Conservation (phyloP, 441 rosid genomes). For the Lepidium campestre region DNA sequence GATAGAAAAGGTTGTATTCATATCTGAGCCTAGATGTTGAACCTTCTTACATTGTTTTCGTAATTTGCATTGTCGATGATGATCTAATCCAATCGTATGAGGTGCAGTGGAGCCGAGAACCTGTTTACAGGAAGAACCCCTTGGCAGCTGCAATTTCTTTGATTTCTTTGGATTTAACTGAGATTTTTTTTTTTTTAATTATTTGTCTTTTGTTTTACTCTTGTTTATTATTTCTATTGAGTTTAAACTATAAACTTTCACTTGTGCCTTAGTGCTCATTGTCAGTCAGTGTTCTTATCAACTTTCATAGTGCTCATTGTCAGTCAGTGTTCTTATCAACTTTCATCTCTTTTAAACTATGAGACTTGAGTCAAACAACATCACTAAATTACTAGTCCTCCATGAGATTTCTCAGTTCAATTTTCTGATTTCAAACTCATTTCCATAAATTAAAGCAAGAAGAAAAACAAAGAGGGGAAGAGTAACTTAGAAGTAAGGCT, state of each 20-base stretch:
- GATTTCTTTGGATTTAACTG: conserved; percentile 8
- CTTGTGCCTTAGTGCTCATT: conserved; percentile 6
- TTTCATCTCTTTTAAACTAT: background rate
- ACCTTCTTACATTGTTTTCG: background rate
- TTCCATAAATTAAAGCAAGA: no score
- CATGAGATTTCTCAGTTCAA: no score
- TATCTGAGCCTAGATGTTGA: background rate
- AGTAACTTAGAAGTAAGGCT: no score
- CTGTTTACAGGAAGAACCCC: conserved; percentile 70
- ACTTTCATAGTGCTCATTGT: conserved; percentile 18
- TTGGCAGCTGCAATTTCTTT: conserved; percentile 44
- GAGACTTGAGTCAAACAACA: conserved; percentile 21
- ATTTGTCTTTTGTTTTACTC: background rate
- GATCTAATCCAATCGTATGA: conserved; percentile 34
- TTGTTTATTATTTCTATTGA: background rate
- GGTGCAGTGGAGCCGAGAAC: conserved; percentile 62
- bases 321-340: conserved; percentile 29
- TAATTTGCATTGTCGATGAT: conserved; percentile 16
- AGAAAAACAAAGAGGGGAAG: no score
- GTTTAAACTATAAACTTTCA: conserved; percentile 30
- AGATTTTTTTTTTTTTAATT: background rate
- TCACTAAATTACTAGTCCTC: conserved; percentile 11
- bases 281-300: conserved; percentile 22
- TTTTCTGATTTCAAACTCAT: no score
- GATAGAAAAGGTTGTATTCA: conserved; percentile 20